Evolutionary conservation across 2,329 filamentous ascomycete genomes (phyloP).

Genomic region (Fusarium domesticum): DNA sequence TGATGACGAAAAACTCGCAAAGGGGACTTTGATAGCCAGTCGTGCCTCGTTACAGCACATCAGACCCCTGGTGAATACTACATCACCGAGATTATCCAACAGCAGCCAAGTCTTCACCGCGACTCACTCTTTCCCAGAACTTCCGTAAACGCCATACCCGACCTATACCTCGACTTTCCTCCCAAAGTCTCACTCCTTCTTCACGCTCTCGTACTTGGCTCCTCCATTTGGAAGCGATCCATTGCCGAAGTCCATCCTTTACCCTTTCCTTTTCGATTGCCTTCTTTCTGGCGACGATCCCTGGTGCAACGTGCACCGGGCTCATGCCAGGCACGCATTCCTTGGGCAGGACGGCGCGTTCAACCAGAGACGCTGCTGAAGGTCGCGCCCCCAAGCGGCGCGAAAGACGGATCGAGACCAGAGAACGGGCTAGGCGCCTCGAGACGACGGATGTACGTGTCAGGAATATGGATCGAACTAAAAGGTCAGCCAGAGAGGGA

Average conservation of each 20-base stretch:
- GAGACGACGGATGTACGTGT: constrained; percentile 64
- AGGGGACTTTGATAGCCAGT: no score
- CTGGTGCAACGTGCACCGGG: constrained; percentile 51
- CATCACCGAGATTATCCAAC: constrained; percentile 18
- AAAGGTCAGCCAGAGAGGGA: constrained; percentile 60
- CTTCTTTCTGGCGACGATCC: constrained; percentile 59
- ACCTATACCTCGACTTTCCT: constrained; percentile 52
- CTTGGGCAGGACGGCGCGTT: constrained; percentile 61
- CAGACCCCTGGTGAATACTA: constrained; percentile 1
- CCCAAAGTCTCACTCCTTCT: constrained; percentile 45
- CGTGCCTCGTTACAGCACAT: not conserved
- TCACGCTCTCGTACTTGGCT: constrained; percentile 50
- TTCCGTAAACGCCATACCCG: constrained; percentile 59
- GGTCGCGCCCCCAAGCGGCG: constrained; percentile 59
- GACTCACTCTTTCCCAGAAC: constrained; percentile 64
- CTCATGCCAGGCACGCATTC: constrained; percentile 56
- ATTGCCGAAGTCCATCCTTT: constrained; percentile 63
- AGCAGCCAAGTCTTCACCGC: constrained; percentile 33
- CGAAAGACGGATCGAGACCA: constrained; percentile 64
- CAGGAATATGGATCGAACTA: constrained; percentile 62
- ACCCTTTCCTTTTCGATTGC: constrained; percentile 64
- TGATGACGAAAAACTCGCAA: no score
- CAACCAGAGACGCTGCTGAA: constrained; percentile 57
- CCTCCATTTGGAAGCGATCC: constrained; percentile 60
- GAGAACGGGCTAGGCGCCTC: constrained; percentile 58